Percentiles rank a stretch among this genome's conserved stretches.
phyloP scores from a whole-genome alignment of 176 grass and related monocot genomes.

The Aegilops speltoides region DNA sequence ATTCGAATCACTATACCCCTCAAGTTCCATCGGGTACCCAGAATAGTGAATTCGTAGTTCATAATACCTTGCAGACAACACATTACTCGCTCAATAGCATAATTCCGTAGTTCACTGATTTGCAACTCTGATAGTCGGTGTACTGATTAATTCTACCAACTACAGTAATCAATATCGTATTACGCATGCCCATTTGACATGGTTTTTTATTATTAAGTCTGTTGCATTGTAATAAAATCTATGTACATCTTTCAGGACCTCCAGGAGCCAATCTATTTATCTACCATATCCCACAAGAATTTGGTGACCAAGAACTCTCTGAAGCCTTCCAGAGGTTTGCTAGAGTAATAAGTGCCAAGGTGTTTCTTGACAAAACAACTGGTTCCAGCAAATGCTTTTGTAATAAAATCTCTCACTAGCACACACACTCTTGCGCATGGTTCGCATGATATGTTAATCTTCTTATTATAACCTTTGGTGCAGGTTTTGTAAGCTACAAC shows the following conservation, averaged over 20 bases:
- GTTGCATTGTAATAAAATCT: not conserved
- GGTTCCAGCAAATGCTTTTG: conserved; percentile 97
- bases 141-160: not conserved
- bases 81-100: no score
- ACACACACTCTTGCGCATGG: not conserved
- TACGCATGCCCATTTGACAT: not conserved
- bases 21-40: no score
- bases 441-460: not conserved
- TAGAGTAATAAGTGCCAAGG: conserved; percentile 92
- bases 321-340: conserved; percentile 88
- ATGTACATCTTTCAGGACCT: conserved; percentile 54
- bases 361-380: conserved; percentile 96
- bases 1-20: no score
- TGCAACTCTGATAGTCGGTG: not conserved
- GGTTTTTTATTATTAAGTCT: not conserved
- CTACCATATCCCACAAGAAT: conserved; percentile 86
- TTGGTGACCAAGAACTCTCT: conserved; percentile 80
- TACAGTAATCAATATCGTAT: not conserved
- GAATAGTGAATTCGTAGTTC: no score
- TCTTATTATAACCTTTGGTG: not conserved
- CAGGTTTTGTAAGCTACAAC: conserved; percentile 98
- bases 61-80: no score
- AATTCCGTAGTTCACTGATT: no score
- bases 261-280: conserved; percentile 93
- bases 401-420: conserved; percentile 43